Evolutionary conservation across 371 early-diverging fungal species (phyloP).

Genomic region (Dinochytrium kinnereticum): DNA sequence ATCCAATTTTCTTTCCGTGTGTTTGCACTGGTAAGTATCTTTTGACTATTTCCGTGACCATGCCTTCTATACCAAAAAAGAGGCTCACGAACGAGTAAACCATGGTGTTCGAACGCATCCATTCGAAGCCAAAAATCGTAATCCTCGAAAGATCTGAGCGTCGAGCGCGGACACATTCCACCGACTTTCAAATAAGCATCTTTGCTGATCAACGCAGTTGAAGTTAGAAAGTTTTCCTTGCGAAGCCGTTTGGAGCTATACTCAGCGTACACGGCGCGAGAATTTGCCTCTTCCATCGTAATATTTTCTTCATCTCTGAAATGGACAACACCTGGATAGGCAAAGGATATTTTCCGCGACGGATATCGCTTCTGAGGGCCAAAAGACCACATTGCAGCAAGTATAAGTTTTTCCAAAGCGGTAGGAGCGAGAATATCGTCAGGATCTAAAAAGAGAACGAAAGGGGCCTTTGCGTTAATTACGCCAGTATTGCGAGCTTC

Average conservation of each 20-base stretch:
- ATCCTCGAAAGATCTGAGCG: slow-evolving; percentile 39
- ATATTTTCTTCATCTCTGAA: background rate
- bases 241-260: slow-evolving; percentile 9
- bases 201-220: slow-evolving; percentile 28
- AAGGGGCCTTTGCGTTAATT: slow-evolving; percentile 12
- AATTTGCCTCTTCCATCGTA: background rate
- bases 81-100: slow-evolving; percentile 30
- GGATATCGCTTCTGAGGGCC: slow-evolving; percentile 2
- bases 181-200: slow-evolving; percentile 33
- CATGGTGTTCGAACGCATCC: slow-evolving; percentile 21
- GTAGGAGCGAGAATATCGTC: slow-evolving; percentile 36
- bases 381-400: slow-evolving; percentile 15
- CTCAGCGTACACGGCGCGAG: slow-evolving; percentile 21
- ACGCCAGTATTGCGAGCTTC: slow-evolving; percentile 45
- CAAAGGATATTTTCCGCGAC: slow-evolving; percentile 18
- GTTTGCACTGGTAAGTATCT: background rate
- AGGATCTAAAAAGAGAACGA: slow-evolving; percentile 45
- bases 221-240: slow-evolving; percentile 33
- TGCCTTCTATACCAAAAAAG: slow-evolving; percentile 44
- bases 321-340: slow-evolving; percentile 33
- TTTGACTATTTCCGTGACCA: slow-evolving; percentile 25
- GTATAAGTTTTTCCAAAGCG: slow-evolving; percentile 39
- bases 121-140: slow-evolving; percentile 48
- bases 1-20: slow-evolving; percentile 16
- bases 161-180: slow-evolving; percentile 41